Evolutionary conservation across 345 rosid species (phyloP).

Genomic region (Pseudoturritis turrita): DNA sequence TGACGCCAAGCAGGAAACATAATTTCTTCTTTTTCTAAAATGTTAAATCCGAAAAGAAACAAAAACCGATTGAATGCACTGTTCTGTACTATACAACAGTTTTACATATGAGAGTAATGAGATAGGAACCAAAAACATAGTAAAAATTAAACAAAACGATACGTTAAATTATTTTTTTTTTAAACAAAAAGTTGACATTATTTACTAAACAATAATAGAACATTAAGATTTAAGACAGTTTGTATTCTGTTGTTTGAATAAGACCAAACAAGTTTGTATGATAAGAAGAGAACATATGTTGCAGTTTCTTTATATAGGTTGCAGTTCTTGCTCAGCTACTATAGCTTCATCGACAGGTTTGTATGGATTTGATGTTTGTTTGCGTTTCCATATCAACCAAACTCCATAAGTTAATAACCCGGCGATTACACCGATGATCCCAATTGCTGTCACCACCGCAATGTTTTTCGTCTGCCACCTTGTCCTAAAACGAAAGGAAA

Average conservation of each 20-base stretch:
- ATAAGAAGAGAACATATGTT: not conserved
- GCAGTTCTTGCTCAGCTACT: conserved; percentile 59
- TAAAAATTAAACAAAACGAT: not conserved
- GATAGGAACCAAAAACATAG: not conserved
- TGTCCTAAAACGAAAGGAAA: conserved; percentile 36
- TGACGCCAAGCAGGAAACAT: not conserved
- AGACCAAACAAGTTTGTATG: conserved; percentile 11
- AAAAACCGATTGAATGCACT: not conserved
- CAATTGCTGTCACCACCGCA: conserved; percentile 19
- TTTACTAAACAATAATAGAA: conserved; percentile 22
- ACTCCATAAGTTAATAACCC: conserved; percentile 40
- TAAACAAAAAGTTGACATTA: conserved; percentile 14
- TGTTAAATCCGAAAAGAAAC: not conserved
- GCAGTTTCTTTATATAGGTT: conserved; percentile 36
- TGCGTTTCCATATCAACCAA: conserved; percentile 47
- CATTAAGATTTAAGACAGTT: not conserved
- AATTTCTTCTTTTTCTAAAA: not conserved
- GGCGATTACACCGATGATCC: conserved; percentile 6
- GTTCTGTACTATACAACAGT: not conserved
- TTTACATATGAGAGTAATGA: not conserved
- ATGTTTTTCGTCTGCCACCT: conserved; percentile 48
- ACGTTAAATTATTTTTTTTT: no score
- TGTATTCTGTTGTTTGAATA: not conserved
- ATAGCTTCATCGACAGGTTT: conserved; percentile 46
- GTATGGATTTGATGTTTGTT: conserved; percentile 39